phyloP scores from a whole-genome alignment of 257 asterid species.

The Ilex aquifolium region DNA sequence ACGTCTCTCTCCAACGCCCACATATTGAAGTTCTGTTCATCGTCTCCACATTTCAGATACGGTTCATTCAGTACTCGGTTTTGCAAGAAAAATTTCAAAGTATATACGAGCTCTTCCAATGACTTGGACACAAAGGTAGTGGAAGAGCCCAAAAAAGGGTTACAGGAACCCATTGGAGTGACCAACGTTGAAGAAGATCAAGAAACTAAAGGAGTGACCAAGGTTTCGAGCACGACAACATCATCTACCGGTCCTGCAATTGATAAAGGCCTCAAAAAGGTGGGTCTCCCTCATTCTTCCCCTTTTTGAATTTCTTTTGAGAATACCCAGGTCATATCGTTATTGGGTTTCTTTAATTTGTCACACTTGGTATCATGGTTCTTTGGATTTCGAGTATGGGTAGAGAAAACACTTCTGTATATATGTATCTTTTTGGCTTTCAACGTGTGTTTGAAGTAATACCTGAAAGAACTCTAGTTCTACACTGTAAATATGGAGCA shows the following conservation, averaged over 20 bases:
- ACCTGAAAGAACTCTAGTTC: no score
- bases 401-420: no score
- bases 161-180: constrained; percentile 16
- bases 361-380: no score
- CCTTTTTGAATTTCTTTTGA: background rate
- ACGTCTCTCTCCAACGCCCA: constrained; percentile 27
- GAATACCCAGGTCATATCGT: background rate
- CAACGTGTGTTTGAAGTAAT: background rate
- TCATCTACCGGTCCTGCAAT: constrained; percentile 25
- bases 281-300: constrained; percentile 2
- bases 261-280: constrained; percentile 83
- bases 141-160: constrained; percentile 20
- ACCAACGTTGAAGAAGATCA: constrained; percentile 9
- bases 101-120: constrained; percentile 40
- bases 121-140: constrained; percentile 35
- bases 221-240: constrained; percentile 17
- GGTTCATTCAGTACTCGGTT: constrained; percentile 7
- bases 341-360: background rate
- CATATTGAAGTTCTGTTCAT: constrained; percentile 13
- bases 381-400: no score
- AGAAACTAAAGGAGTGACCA: constrained; percentile 18
- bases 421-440: background rate
- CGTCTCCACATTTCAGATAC: constrained; percentile 12
- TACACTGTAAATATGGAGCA: no score
- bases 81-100: constrained; percentile 24